phyloP scores from a whole-genome alignment of 306 rosid genomes.

The Prunus padus region DNA sequence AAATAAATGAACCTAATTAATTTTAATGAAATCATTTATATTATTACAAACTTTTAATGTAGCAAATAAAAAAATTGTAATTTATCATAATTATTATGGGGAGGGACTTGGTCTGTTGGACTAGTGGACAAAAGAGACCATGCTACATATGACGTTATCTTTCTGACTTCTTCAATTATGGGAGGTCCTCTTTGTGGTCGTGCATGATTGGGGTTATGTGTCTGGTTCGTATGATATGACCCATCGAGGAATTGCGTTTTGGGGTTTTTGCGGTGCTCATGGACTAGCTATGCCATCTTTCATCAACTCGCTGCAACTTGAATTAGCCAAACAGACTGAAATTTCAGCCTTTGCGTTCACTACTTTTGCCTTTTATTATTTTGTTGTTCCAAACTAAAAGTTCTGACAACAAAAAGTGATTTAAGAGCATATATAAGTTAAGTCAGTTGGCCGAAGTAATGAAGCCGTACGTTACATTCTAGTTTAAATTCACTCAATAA shows the following conservation, averaged over 20 bases:
- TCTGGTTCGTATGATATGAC: background rate
- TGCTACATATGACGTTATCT: background rate
- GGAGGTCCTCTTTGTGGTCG: background rate
- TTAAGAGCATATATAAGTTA: too few species aligned
- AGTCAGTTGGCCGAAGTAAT: rapidly evolving
- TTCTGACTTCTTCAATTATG: background rate
- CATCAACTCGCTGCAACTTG: background rate
- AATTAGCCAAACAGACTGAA: conserved; percentile 11
- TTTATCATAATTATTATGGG: background rate
- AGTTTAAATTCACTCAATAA: too few species aligned
- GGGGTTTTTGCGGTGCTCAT: background rate
- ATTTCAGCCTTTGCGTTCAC: background rate
- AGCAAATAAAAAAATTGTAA: too few species aligned
- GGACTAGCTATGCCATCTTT: background rate
- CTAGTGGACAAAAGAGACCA: conserved; percentile 19
- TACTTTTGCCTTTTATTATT: background rate
- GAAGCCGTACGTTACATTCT: too few species aligned
- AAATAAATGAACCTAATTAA: too few species aligned
- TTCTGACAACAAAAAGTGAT: too few species aligned
- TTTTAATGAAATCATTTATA: too few species aligned
- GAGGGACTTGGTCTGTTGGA: conserved; percentile 10
- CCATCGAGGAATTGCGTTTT: background rate
- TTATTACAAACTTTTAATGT: too few species aligned
- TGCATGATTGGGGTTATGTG: background rate
- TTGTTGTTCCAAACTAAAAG: too few species aligned